Conservation (phyloP, 2,329 filamentous ascomycete genomes). For the Pyrenophora teres region DNA sequence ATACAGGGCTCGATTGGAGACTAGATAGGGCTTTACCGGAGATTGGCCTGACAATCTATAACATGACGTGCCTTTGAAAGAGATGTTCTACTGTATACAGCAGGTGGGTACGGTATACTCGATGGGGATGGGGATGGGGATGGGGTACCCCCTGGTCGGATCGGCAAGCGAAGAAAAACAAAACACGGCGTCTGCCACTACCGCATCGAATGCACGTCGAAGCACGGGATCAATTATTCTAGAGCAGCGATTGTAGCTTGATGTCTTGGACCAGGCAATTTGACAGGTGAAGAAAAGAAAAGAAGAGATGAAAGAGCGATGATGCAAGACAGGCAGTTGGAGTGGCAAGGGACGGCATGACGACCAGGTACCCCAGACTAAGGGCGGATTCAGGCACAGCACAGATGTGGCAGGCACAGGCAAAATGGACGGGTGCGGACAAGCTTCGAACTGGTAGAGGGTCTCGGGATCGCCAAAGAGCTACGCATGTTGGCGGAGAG, state of each 20-base stretch:
- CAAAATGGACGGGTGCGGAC: conserved; percentile 9
- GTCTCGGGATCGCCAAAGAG: conserved; percentile 11
- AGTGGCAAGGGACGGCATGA: conserved; percentile 7
- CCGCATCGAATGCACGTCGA: background rate
- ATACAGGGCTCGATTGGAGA: background rate
- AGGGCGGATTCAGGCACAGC: conserved; percentile 9
- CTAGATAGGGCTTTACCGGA: conserved; percentile 12
- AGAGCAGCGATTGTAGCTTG: background rate
- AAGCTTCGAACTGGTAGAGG: conserved; percentile 18
- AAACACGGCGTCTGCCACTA: background rate
- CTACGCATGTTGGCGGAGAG: conserved; percentile 11
- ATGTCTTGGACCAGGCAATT: background rate
- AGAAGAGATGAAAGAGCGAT: background rate
- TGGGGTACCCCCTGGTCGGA: background rate
- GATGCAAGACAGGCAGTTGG: background rate
- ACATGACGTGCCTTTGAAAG: background rate
- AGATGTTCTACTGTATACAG: background rate
- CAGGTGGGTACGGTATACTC: background rate
- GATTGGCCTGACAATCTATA: conserved; percentile 4
- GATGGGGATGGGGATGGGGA: conserved; percentile 6
- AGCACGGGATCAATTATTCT: conserved; percentile 5
- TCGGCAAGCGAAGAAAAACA: conserved; percentile 14
- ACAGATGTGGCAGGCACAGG: background rate
- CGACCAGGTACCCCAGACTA: conserved; percentile 19
- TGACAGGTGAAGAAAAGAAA: background rate